Conservation (phyloP, 2,329 filamentous ascomycete genomes). For the Colletotrichum tropicale region DNA sequence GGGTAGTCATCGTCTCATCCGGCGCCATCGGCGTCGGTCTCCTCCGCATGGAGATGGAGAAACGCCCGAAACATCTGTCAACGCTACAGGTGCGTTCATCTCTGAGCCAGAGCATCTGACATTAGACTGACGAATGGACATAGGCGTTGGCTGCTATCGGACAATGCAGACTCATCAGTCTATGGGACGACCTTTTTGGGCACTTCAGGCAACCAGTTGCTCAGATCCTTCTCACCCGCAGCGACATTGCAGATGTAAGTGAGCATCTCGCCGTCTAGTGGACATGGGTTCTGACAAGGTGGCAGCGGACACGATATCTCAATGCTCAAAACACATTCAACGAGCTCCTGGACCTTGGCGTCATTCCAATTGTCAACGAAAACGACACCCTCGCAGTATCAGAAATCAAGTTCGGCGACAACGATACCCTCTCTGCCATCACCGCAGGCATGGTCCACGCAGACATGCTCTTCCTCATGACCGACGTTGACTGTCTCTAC, state of each 20-base stretch:
- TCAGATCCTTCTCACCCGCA: slow-evolving; percentile 91
- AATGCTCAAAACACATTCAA: slow-evolving; percentile 96
- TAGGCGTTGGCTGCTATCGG: slow-evolving; percentile 92
- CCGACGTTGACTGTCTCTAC: slow-evolving; percentile 96
- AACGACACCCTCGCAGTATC: slow-evolving; percentile 97
- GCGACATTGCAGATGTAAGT: slow-evolving; percentile 91
- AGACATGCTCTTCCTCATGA: slow-evolving; percentile 97
- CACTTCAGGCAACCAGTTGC: slow-evolving; percentile 91
- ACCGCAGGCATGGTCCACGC: slow-evolving; percentile 97
- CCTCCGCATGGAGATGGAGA: slow-evolving; percentile 85
- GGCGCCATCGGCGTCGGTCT: slow-evolving; percentile 95
- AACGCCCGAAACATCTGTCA: slow-evolving; percentile 87
- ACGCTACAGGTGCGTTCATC: slow-evolving; percentile 70
- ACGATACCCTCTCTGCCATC: slow-evolving; percentile 95
- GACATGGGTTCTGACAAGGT: slow-evolving; percentile 13
- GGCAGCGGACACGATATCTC: slow-evolving; percentile 83
- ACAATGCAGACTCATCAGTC: slow-evolving; percentile 90
- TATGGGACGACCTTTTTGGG: slow-evolving; percentile 92
- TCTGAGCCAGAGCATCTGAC: neutral
- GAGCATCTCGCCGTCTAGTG: neutral
- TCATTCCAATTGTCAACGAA: slow-evolving; percentile 98
- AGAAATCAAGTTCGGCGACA: slow-evolving; percentile 99
- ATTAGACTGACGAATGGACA: neutral
- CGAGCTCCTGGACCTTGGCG: slow-evolving; percentile 90
- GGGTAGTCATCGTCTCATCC: slow-evolving; percentile 94